Base-by-base conservation (phyloP, 345 rosid species). In the Hibiscus trionum region DNA sequence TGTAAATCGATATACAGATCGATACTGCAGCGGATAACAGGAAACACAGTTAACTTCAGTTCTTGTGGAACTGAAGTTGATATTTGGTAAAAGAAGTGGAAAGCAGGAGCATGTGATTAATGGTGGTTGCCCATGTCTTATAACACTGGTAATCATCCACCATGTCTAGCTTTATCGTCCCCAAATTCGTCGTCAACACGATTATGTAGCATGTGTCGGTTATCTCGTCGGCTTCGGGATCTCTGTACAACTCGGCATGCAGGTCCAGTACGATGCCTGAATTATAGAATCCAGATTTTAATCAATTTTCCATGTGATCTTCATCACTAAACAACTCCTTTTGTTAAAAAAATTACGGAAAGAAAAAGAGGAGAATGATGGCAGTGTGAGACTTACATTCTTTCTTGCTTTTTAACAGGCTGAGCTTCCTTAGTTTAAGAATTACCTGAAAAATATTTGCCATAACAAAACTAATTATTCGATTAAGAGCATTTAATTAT, bases 81-180 rank as follows among this genome's bases (percentile, higher is more conserved):
- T 83, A 82, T 33, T 88, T 88, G 69, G 82, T 49, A 39, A 67
- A 73, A 50, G 96, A 85, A 79, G 87, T 52, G 53, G 93, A 89
- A 73, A 88, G 81, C 77, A 75, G 72, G 61, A 95, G 92, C 90
- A 95, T 80, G 68, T 82, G 92, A 72, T 82, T 82, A 74, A 89
- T 84, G 39, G 97, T 77, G 0, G 83, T 70, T 14, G 92, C 88
- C 99, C 97, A 92, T 26, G 74, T 85, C 82, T 81, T 88, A 80
- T 89, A 95, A 14, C 77, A 85, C 82, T 66, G 76, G 75, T 83
- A 81, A 80, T 95, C 93, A 59, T 89, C 96, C 1, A 76, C 87
- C 93, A 92, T 87, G 88, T 95, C 97, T 46, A 95, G 80, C 78
- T 95, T 95, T 9, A 87, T 82, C n/a, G 79, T 77, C 67, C 97